phyloP scores from a whole-genome alignment of 2,329 filamentous ascomycete genomes.

The Chalaropsis thielavioides region DNA sequence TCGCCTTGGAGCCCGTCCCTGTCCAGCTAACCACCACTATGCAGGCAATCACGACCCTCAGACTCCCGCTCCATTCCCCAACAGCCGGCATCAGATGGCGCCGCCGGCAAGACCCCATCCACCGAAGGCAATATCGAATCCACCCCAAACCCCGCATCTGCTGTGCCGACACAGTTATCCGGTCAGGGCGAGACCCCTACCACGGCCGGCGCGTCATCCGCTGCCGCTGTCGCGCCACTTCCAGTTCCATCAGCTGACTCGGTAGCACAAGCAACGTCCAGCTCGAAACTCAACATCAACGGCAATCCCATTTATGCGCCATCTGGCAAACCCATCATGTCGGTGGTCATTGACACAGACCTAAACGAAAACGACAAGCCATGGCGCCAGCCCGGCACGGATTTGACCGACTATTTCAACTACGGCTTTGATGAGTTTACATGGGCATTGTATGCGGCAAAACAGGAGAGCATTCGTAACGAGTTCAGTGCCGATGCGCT shows the following conservation, averaged over 20 bases:
- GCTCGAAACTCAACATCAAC: conserved; percentile 74
- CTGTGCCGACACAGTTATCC: conserved; percentile 24
- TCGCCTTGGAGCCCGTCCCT: background rate
- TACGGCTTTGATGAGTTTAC: conserved; percentile 98
- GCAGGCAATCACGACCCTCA: conserved; percentile 46
- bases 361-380: conserved; percentile 75
- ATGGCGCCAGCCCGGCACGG: conserved; percentile 87
- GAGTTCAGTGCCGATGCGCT: conserved; percentile 57
- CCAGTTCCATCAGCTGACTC: conserved; percentile 29
- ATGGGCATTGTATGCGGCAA: conserved; percentile 85
- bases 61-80: conserved; percentile 53
- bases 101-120: conserved; percentile 30
- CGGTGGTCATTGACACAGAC: conserved; percentile 57
- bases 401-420: conserved; percentile 96
- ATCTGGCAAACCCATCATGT: conserved; percentile 68
- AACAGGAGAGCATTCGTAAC: conserved; percentile 64
- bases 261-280: conserved; percentile 52
- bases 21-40: background rate
- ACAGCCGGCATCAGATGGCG: conserved; percentile 36
- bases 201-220: conserved; percentile 19
- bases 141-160: conserved; percentile 27
- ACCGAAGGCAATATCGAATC: conserved; percentile 7
- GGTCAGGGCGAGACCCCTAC: conserved; percentile 24
- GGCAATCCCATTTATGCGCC: conserved; percentile 64
- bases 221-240: conserved; percentile 13